These are phyloP conservation scores for Stylonectria norvegica DNA, from an alignment of 2,329 filamentous ascomycete species.

Conservation along the genomic window DNA sequence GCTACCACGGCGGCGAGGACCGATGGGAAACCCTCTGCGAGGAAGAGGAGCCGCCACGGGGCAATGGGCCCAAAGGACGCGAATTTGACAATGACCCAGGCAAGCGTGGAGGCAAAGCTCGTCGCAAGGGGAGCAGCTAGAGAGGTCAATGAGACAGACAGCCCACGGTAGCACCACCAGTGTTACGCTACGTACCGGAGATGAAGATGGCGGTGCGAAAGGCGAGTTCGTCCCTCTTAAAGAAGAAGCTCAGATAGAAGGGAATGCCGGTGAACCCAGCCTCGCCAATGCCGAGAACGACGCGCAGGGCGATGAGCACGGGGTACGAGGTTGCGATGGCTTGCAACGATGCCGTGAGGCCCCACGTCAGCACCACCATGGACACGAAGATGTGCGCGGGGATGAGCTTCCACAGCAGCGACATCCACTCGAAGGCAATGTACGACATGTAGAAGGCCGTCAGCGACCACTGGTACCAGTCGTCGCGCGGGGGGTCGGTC, in stretches of 20 bases:
- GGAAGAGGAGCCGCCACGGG: constrained; percentile 80
- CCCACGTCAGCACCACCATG: constrained; percentile 72
- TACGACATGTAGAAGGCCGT: constrained; percentile 62
- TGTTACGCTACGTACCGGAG: constrained; percentile 55
- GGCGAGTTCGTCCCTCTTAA: constrained; percentile 68
- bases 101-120: constrained; percentile 71
- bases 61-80: constrained; percentile 66
- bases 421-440: constrained; percentile 64
- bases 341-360: constrained; percentile 73
- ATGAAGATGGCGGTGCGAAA: constrained; percentile 84
- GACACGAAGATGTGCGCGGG: constrained; percentile 59
- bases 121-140: constrained; percentile 76
- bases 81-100: constrained; percentile 72
- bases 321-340: constrained; percentile 61
- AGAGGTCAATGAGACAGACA: constrained; percentile 53
- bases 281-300: constrained; percentile 60
- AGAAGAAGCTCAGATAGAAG: constrained; percentile 64
- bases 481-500: constrained; percentile 40
- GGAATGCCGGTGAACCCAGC: constrained; percentile 64
- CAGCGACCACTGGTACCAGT: constrained; percentile 59
- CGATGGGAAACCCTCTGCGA: constrained; percentile 82
- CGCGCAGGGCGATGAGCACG: constrained; percentile 52
- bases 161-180: too few species aligned
- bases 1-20: constrained; percentile 70
- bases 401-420: constrained; percentile 56